Base-by-base conservation (phyloP, 2,329 filamentous ascomycete genomes). In the Penicillium sclerotiorum region DNA sequence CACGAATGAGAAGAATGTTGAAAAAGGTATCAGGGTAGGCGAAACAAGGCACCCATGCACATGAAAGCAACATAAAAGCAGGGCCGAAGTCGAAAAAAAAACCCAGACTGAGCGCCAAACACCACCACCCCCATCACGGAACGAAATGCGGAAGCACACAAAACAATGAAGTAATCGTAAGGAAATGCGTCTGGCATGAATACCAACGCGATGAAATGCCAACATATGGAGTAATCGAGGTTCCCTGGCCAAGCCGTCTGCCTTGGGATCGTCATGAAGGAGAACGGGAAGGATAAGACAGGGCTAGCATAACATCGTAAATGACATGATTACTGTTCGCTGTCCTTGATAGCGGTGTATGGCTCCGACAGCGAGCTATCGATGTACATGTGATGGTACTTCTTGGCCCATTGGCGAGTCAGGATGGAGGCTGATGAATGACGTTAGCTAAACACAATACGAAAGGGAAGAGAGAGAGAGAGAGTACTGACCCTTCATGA, bases 391-490 rank as follows among this genome's bases (percentile, higher is more conserved):
- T 65, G 57, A 54, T 73, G 67, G 61, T 89, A 88, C 71, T 87
- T 88, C 80, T 95, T 96, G 50, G 91, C 90, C 94, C 94, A 99
- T 66, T 89, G 85, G 63, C 93, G 89, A 28, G 92, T 89, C 54
- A 95, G 80, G 63, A 97, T 91, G 21, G 93, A 96, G 62, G 91
- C 92, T 96, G 47, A 32, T 4, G 15, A 23, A 21, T 11, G 22
- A 47, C 52, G 68, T 68, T 50, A 69, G 62, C 44, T 21, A n/a
- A n/a, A n/a, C n/a, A n/a, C n/a, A n/a, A n/a, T n/a, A n/a, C 44
- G 3, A 8, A 22, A 21, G 21, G 11, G 4, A 3, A 4, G 22
- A 30, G 5, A 18, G 8, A 11, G 4, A 4, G 17, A 27, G 13
- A 23, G 22, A 18, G 15, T 41, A 49, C 81, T 76, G 85, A 96